A percentile compares a stretch with the other conserved stretches of the same genome.
These are phyloP conservation scores for Fennellomyces sp. DNA, from an alignment of 371 early-diverging fungal genomes.

Conservation along the genomic window DNA sequence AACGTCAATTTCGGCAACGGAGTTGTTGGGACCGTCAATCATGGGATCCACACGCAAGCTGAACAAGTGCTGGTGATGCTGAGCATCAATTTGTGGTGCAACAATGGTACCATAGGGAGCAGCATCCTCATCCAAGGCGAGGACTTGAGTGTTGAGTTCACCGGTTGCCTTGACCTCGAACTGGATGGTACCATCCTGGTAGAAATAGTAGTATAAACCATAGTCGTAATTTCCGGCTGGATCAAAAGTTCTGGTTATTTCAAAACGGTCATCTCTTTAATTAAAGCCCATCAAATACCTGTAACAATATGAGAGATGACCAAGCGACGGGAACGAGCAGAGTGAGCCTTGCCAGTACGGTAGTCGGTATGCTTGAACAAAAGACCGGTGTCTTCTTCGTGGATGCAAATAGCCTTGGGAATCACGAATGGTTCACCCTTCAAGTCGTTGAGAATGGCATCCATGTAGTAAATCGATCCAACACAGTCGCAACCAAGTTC, in stretches of 20 bases:
- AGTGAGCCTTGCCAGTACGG: conserved; percentile 39
- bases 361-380: conserved; percentile 56
- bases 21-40: conserved; percentile 46
- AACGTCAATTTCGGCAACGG: conserved; percentile 36
- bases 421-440: conserved; percentile 42
- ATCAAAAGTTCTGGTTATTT: not conserved
- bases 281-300: too few species aligned
- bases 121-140: conserved; percentile 46
- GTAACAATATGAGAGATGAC: conserved; percentile 56
- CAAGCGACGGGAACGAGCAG: conserved; percentile 47
- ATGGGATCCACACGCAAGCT: conserved; percentile 51
- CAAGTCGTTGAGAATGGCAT: conserved; percentile 38
- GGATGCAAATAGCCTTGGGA: conserved; percentile 53
- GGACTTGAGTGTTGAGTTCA: conserved; percentile 47
- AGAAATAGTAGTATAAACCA: conserved; percentile 53
- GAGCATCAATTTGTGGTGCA: conserved; percentile 51
- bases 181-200: conserved; percentile 53
- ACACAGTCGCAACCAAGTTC: conserved; percentile 53
- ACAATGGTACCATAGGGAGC: conserved; percentile 42
- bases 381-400: conserved; percentile 54
- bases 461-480: conserved; percentile 53
- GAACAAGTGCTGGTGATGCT: conserved; percentile 54
- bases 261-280: too few species aligned
- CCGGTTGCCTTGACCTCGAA: conserved; percentile 57
- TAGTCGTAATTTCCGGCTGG: conserved; percentile 53